phyloP scores from a whole-genome alignment of 192 early-diverging fungal species.

The Coemansia biformis region DNA sequence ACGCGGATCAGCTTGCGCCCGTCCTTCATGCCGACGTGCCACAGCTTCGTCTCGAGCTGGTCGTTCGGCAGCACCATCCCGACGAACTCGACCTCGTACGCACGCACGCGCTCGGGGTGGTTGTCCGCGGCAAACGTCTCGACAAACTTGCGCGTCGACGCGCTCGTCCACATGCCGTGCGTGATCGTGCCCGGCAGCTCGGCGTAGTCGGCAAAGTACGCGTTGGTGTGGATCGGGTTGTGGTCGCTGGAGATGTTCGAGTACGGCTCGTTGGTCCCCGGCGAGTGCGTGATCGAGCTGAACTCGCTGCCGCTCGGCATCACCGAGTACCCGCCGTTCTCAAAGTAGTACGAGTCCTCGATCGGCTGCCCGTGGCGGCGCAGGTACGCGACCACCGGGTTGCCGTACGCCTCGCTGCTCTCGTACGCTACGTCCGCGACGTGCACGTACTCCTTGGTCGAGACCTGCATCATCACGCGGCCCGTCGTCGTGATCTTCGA shows the following conservation, averaged over 20 bases:
- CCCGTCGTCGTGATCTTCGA: constrained; percentile 70
- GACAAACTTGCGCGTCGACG: constrained; percentile 90
- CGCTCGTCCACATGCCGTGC: constrained; percentile 97
- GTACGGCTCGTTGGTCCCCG: constrained; percentile 83
- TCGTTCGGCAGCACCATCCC: constrained; percentile 92
- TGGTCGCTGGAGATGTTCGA: constrained; percentile 81
- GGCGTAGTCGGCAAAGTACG: constrained; percentile 88
- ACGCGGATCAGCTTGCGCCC: constrained; percentile 93
- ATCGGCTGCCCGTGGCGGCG: constrained; percentile 79
- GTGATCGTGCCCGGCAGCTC: constrained; percentile 89
- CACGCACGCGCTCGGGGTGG: constrained; percentile 78
- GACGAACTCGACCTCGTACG: constrained; percentile 81
- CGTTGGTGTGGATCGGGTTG: constrained; percentile 96
- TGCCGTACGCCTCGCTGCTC: constrained; percentile 70
- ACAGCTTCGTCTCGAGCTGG: constrained; percentile 82
- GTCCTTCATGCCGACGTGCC: constrained; percentile 92
- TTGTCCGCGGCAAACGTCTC: constrained; percentile 94
- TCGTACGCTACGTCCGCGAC: constrained; percentile 77
- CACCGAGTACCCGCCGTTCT: constrained; percentile 86
- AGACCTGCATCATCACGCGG: constrained; percentile 68
- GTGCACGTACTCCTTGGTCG: constrained; percentile 76
- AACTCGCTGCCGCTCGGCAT: constrained; percentile 80
- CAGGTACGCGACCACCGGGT: constrained; percentile 86
- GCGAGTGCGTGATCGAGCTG: constrained; percentile 81
- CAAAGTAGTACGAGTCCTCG: constrained; percentile 85